Base-by-base conservation (phyloP, 257 asterid species). In the Osmanthus fragrans region DNA sequence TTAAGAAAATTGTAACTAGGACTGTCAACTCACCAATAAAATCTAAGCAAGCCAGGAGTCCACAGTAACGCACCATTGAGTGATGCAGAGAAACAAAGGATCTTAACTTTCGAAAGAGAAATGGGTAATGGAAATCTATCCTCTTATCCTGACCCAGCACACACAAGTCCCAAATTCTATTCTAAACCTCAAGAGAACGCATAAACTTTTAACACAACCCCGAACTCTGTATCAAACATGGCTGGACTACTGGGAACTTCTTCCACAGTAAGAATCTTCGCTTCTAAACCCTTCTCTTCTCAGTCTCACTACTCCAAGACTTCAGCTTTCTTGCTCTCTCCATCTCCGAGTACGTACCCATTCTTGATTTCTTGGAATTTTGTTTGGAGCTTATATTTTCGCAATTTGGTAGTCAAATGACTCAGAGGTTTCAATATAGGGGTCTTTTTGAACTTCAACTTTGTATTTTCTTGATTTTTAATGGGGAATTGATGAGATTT, bases 241-340 rank as follows among this genome's bases (percentile, higher is more conserved):
- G 92, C 94, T 74, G 80, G 89, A 21, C 65, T 86, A 2, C 16
- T 88, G 21, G 92, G 94, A 74, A 72, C 92, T 83, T 79, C 92
- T 25, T 81, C 91, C 36, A 78, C 91, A 4, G 74, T 81, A 27
- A 82, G 91, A 39, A 79, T 87, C 27, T 84, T 82, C 80, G 85
- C 88, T 79, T 82, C 90, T 19, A 84, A 74, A 47, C 84, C 84
- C 47, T 70, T 85, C 45, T 80, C 87, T 73, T 78, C 94, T 58
- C 63, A 18, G 63, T 51, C 8, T 18, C 78, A 66, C 74, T 77
- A 89, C 60, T 81, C 82, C 37, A 87, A 80, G 25, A 23, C 87
- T 42, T 73, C 87, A n/a, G 39, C 83, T 73, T 72, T 84, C 68
- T 79, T 74, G 36, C 82, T 83, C 34, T 88, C 82, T 65, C 75